These are phyloP conservation scores for Gaeumannomyces tritici DNA, from an alignment of 2,329 filamentous ascomycete genomes.

Conservation along the genomic window DNA sequence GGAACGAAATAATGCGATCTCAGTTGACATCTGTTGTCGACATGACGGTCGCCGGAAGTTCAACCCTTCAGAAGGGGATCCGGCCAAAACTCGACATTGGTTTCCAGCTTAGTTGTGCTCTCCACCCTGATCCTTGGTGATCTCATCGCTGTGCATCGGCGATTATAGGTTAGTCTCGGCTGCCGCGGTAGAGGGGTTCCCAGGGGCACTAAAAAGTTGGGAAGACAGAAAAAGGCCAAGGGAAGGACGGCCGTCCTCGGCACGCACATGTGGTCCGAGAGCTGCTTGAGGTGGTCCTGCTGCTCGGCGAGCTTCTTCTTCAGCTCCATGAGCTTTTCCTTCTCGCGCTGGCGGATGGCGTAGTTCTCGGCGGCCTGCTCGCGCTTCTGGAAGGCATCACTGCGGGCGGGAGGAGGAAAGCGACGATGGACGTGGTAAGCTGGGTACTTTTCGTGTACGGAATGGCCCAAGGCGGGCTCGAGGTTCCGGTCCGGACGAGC, in stretches of 20 bases:
- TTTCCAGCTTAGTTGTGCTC: conserved; percentile 45
- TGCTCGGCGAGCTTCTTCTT: conserved; percentile 67
- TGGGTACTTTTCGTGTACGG: too few relatives aligned
- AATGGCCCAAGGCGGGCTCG: too few relatives aligned
- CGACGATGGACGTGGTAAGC: not conserved
- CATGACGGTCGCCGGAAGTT: not conserved
- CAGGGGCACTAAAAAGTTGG: too few relatives aligned
- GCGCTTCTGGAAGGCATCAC: conserved; percentile 87
- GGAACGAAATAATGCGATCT: not conserved
- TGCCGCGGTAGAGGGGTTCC: not conserved
- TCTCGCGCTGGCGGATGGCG: conserved; percentile 79
- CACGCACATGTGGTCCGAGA: conserved; percentile 77
- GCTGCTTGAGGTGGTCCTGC: conserved; percentile 72
- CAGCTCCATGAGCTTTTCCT: conserved; percentile 76
- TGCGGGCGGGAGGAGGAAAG: conserved; percentile 23
- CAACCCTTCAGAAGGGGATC: not conserved
- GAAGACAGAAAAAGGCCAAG: not conserved
- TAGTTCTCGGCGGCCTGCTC: conserved; percentile 80
- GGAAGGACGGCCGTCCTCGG: not conserved
- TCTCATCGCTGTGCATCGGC: conserved; percentile 51
- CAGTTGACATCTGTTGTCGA: not conserved
- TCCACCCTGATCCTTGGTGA: conserved; percentile 63
- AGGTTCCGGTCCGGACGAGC: not conserved
- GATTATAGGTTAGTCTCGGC: conserved; percentile 4
- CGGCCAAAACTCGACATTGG: not conserved